These are phyloP conservation scores for Suillus brevipes DNA, from an alignment of 768 basidiomycete genomes.

Conservation along the genomic window DNA sequence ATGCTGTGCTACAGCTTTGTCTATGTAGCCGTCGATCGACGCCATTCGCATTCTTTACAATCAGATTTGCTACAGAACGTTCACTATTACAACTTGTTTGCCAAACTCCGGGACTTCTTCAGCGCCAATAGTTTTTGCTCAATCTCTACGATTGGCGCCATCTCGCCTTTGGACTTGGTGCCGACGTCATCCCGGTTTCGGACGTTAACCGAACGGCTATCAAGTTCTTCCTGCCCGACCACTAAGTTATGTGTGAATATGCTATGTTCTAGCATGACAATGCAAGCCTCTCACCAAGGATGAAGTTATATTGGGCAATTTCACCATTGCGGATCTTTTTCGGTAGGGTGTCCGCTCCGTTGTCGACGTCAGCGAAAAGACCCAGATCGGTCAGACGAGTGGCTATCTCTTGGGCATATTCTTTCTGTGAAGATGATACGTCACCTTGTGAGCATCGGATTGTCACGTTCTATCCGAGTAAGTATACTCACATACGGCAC, in stretches of 20 bases:
- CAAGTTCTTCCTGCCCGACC: conserved; percentile 91
- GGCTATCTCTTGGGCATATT: conserved; percentile 83
- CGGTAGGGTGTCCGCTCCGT: conserved; percentile 85
- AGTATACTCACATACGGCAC: conserved; percentile 70
- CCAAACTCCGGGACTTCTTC: conserved; percentile 56
- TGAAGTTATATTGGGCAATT: conserved; percentile 97
- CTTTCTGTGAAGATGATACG: conserved; percentile 54
- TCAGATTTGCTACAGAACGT: not conserved
- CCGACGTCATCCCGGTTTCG: conserved; percentile 94
- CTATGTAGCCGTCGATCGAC: not conserved
- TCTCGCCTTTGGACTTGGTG: conserved; percentile 77
- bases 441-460: conserved; percentile 3
- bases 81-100: conserved; percentile 47
- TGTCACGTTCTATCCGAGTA: not conserved
- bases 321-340: conserved; percentile 99
- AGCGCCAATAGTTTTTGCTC: conserved; percentile 68
- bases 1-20: conserved; percentile 8
- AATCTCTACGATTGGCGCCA: conserved; percentile 70
- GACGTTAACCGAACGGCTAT: conserved; percentile 86
- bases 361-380: conserved; percentile 89
- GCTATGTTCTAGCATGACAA: not conserved
- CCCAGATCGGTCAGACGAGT: conserved; percentile 66
- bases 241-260: conserved; percentile 47
- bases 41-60: conserved; percentile 1
- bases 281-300: conserved; percentile 67